Base-by-base conservation (phyloP, 768 basidiomycete genomes). In the Leccinum olivaceopallidum region DNA sequence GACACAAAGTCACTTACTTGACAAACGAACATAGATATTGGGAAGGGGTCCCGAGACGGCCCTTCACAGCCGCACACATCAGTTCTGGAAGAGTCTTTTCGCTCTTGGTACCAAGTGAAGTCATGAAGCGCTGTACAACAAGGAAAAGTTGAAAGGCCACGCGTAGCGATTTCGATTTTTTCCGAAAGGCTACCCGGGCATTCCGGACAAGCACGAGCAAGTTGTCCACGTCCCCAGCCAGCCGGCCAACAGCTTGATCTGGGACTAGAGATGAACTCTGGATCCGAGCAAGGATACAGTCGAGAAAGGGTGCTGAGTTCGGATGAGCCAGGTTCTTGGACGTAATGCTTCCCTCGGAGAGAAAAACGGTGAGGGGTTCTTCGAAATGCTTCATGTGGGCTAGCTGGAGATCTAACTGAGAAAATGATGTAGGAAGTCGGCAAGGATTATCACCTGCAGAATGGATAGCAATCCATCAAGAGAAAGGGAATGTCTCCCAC, bases 331-430 rank as follows among this genome's bases (percentile, higher is more conserved):
- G 60, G 18, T 58, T 28, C 20, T 28, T 26, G 53, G 57, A 64
- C 12, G 51, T 18, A 9, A 65, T 32, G 22, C 3, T 51, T 47
- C 57, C 59, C 10, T 64, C 67, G 54, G 65, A 5, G 37, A 67
- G 57, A 58, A 73, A 49, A 8, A 80, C 53, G 4, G 81, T 78
- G 14, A 90, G 71, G 0, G 86, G 85, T 26, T 89, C 83, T 28
- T 80, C 79, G 63, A 89, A 90, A 70, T 93, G 90, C 61, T 88
- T 88, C 70, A 92, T 71, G 67, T 90, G 78, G 0, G 78, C 77
- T 3, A 92, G 75, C 88, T 92, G 26, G 13, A 20, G 63, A 14
- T 48, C 53, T 14, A 49, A 9, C 18, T 56, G 34, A 62, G 57
- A 53, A 48, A 36, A 3, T 22, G 22, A 37, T 18, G 2, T 12